A percentile compares a stretch with the other conserved stretches of the same genome.
Conservation (phyloP, 1,284 basidiomycete species). For the Ustilago shanxiensis region DNA sequence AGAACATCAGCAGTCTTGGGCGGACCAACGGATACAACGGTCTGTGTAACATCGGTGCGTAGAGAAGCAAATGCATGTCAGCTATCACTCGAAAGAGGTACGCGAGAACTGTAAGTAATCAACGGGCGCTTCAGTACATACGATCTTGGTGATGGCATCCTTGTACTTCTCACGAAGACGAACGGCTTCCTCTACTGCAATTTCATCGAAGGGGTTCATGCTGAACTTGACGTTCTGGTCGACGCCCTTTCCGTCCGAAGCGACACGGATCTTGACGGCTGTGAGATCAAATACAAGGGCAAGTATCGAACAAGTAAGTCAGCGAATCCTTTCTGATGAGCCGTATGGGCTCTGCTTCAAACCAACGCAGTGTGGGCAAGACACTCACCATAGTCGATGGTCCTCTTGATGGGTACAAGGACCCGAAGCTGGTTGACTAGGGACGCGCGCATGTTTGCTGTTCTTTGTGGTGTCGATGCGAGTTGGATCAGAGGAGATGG, state of each 20-base stretch:
- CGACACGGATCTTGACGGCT: conserved; percentile 70
- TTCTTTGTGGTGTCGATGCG: conserved; percentile 2
- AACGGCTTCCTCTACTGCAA: conserved; percentile 95
- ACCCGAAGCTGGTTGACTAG: conserved; percentile 67
- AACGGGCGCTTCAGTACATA: conserved; percentile 29
- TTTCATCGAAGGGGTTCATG: conserved; percentile 73
- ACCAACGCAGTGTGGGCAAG: not conserved
- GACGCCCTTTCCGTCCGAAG: conserved; percentile 68
- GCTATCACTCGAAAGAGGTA: not conserved
- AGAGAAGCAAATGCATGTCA: not conserved
- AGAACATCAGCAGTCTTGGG: conserved; percentile 90
- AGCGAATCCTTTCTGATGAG: not conserved
- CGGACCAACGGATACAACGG: conserved; percentile 91
- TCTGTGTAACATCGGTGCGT: conserved; percentile 29
- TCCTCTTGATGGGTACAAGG: conserved; percentile 69
- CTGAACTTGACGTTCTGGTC: conserved; percentile 70
- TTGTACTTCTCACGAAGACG: conserved; percentile 85
- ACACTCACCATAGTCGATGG: conserved; percentile 67
- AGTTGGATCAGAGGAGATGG: conserved; percentile 1
- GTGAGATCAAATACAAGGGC: not conserved
- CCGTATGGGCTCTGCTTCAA: not conserved
- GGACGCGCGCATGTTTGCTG: conserved; percentile 60
- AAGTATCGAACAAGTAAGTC: not conserved
- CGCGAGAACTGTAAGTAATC: not conserved
- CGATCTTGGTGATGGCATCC: conserved; percentile 71